Conservation (phyloP, 2,329 filamentous ascomycete species). For the Talaromyces sp. region DNA sequence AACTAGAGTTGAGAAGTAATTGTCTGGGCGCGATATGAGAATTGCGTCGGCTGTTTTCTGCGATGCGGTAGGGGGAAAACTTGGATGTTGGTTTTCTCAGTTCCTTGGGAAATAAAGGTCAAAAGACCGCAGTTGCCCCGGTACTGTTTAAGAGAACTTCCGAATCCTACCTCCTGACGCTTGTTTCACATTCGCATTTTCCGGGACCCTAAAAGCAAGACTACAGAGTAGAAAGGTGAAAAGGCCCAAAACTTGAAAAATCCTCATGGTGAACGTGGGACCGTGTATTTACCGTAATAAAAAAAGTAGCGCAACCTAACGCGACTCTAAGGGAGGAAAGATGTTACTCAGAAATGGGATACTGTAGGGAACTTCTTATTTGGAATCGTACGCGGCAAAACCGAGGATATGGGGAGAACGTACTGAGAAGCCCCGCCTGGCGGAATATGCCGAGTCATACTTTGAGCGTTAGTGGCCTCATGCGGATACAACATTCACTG, state of each 20-base stretch:
- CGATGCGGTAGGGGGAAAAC: neutral
- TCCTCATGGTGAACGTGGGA: neutral
- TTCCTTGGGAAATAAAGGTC: neutral
- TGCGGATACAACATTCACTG: neutral
- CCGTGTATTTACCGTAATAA: neutral
- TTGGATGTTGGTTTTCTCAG: neutral
- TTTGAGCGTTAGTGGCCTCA: neutral
- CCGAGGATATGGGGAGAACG: neutral
- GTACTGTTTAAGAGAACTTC: slow-evolving; percentile 28
- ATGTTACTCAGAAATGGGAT: neutral
- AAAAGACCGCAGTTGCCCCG: slow-evolving; percentile 28
- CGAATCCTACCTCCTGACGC: slow-evolving; percentile 12
- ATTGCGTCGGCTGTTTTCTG: slow-evolving; percentile 21
- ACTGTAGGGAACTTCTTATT: neutral
- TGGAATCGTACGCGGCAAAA: neutral
- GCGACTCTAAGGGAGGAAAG: neutral
- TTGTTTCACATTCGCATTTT: neutral
- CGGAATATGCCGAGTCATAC: neutral
- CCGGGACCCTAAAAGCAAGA: neutral
- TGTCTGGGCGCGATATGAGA: slow-evolving; percentile 13
- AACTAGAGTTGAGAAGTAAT: slow-evolving; percentile 24
- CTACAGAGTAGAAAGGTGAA: neutral
- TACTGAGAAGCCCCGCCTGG: neutral
- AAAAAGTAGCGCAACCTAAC: neutral
- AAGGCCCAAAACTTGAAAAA: neutral